Base-by-base conservation (phyloP, 2,329 filamentous ascomycete genomes). In the Aotearoamyces nothofagi region DNA sequence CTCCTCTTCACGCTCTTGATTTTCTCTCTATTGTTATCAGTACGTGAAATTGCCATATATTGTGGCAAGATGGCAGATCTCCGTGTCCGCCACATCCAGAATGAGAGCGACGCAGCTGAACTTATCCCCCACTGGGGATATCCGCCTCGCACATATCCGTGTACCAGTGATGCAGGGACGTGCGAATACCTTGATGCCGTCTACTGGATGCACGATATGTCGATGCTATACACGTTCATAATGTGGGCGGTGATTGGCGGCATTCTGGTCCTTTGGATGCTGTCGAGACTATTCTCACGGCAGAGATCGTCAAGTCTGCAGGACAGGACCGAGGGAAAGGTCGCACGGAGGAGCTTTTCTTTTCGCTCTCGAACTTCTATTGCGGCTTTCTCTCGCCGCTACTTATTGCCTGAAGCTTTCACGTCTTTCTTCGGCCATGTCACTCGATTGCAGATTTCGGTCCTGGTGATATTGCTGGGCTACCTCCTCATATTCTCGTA, bases 401-500 rank as follows among this genome's bases (percentile, higher is more conserved):
- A 65, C 40, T 56, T 83, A 3, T 62, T 83, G 2, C 69, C 69
- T 0, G 74, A 80, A 39, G 59, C 62, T 3, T 50, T 63, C 3
- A 54, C 61, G 11, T 41, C 50, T 12, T 41, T 81, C 29, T 82
- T 84, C 39, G 76, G 78, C 15, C 61, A 69, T 34, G 71, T 73
- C 2, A 79, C 74, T 1, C 62, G 77, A 12, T 57, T 81, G 5
- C 78, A 84, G 44, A 61, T 83, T 3, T 41, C 70, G 13, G 57
- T 78, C 15, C 55, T 83, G 3, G 47, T 60, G 1, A 50, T 69
- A 7, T 49, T 84, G 1, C 46, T 58, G 1, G 63, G 44, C 2
- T 84, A 86, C 43, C 55, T 84, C 1, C 54, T 68, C 24, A 56
- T 83, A 35, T 81, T 74, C 54, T 68, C 64, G 47, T 78, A 28